Conservation (phyloP, 345 rosid species). For the Stellera chamaejasme region DNA sequence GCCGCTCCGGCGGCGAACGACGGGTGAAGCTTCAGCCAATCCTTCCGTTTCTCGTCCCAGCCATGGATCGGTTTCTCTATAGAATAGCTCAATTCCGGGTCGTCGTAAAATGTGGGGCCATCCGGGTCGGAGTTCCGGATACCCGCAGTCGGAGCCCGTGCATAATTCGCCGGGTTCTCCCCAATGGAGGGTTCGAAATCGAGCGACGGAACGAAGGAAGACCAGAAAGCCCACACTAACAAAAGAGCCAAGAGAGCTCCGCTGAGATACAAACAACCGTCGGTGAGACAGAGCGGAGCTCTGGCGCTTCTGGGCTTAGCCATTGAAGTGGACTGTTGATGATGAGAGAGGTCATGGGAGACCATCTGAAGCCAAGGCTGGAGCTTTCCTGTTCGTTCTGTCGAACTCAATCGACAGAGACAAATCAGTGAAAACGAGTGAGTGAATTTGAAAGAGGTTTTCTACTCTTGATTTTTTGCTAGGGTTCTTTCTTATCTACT, state of each 20-base stretch:
- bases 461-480: not conserved
- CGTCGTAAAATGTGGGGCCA: constrained; percentile 65
- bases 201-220: constrained; percentile 25
- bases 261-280: constrained; percentile 49
- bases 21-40: constrained; percentile 70
- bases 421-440: not conserved
- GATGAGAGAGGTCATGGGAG: constrained; percentile 17
- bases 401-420: not conserved
- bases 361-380: constrained; percentile 16
- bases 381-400: not conserved
- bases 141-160: constrained; percentile 16
- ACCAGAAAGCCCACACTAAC: constrained; percentile 62
- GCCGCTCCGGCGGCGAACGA: constrained; percentile 49
- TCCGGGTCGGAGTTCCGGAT: constrained; percentile 45
- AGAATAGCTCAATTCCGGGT: constrained; percentile 53
- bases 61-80: constrained; percentile 43
- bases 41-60: constrained; percentile 78
- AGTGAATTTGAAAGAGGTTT: not conserved
- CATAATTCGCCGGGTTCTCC: constrained; percentile 9
- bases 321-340: constrained; percentile 26
- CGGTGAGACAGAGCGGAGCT: constrained; percentile 26
- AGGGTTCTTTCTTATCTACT: not conserved
- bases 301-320: constrained; percentile 35
- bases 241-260: constrained; percentile 55
- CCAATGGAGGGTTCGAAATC: constrained; percentile 12